A percentile compares a stretch with the other conserved stretches of the same genome.
Evolutionary conservation across 139 green algal genomes (phyloP).

Genomic region (Astrephomene gubernaculifera): DNA sequence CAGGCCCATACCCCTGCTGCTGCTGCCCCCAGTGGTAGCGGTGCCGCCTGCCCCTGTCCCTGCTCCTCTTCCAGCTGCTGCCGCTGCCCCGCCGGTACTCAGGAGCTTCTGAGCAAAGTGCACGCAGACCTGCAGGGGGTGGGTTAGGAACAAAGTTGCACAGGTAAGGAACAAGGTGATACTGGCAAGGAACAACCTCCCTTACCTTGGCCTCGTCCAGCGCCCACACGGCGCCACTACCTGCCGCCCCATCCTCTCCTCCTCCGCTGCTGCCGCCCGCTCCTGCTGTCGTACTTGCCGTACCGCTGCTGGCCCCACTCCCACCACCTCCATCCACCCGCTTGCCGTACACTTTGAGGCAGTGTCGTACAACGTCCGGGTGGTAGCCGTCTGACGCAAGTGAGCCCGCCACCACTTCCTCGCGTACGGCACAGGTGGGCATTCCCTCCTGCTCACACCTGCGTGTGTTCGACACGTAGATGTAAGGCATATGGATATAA

Average conservation of each 20-base stretch:
- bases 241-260: background rate
- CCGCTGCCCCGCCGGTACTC: no score
- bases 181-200: background rate
- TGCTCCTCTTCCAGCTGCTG: no score
- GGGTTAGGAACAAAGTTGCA: background rate
- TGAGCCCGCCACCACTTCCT: background rate
- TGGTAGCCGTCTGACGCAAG: constrained; percentile 56
- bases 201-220: constrained; percentile 43
- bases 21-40: no score
- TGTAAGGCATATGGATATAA: no score
- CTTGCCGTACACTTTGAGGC: constrained; percentile 59
- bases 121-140: constrained; percentile 44
- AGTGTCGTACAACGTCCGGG: constrained; percentile 61
- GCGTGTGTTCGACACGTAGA: no score
- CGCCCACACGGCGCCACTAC: constrained; percentile 1
- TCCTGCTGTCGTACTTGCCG: no score
- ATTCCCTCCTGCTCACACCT: constrained; percentile 44
- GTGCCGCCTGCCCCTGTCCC: no score
- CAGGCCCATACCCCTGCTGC: background rate
- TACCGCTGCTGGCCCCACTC: no score
- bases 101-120: constrained; percentile 62
- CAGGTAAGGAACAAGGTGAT: background rate
- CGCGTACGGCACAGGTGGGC: constrained; percentile 22
- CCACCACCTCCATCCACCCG: no score
- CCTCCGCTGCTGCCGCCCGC: background rate